Evolutionary conservation across 2,329 filamentous ascomycete species (phyloP), one percentile per base, ranked within the genome.

Genomic region (Cercospora berteroae): DNA sequence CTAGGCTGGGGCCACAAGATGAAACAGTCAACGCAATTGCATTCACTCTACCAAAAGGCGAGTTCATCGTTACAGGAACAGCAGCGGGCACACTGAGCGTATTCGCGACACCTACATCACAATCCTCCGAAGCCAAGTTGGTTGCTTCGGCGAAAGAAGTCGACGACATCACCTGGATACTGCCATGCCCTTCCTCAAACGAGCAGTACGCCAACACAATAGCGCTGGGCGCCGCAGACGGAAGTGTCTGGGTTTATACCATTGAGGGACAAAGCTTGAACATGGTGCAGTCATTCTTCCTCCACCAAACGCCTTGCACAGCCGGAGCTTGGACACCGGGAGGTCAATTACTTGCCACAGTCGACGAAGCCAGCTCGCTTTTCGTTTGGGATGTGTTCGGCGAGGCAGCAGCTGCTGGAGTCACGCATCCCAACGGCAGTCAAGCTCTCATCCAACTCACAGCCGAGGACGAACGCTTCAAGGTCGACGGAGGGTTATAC

Each of bases 211-310:
- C 90, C 68, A 96, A 97, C 81, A 89, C 92, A 8, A 78, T 99
- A 69, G 95, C 95, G 0, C 82, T 99, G 7, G 95, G 95, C 66
- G 93, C 93, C 36, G 91, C 87, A 39, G 94, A 99, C 77, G 95
- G 95, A 64, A 94, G 90, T 61, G 93, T 97, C 50, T 99, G 95
- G 95, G 90, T 99, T 9, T 97, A 97, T 82, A 89, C 89, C n/a
- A 85, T 98, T 75, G 90, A 94, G 78, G 82, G 86, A 31, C 83
- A 83, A 63, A 88, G 92, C 36, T 84, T 98, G 63, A 89, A 90
- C 74, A 95, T 98, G 76, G 86, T 96, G 5, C 92, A 97, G 82
- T 90, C 90, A 27, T 97, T 95, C 82, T 97, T 97, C 84, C 85
- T 96, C 27, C 95, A 98, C 82, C 94, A 91, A 3, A 90, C 82